Evolutionary conservation across 371 early-diverging fungal genomes (phyloP), one percentile per base, ranked within the genome.

Genomic region (Dichotomocladium elegans): DNA sequence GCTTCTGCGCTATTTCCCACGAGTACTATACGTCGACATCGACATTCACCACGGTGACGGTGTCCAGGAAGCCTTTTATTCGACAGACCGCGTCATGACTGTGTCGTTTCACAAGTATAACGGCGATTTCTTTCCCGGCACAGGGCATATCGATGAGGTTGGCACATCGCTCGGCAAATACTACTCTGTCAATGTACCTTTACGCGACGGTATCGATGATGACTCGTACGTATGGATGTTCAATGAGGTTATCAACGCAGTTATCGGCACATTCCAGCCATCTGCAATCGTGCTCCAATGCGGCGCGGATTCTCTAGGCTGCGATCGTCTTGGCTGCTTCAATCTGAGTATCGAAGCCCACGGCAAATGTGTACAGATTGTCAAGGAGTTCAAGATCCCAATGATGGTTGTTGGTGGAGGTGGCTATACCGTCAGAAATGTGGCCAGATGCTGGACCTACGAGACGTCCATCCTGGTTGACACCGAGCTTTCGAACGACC

Each of bases 41-140:
- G 98, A 97, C 64, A 88, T 95, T 51, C 98, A 97, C 68, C 98
- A 97, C 60, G 98, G 98, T 19, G 98, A 97, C 63, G 98, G 96
- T 34, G 98, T 97, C 3, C 95, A 93, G 55, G 93, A 97, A 67
- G 96, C 96, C 8, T 97, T 97, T 63, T 90, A 91, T 53, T 77
- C 82, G 15, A 88, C 90, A 6, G 92, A 95, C 57, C 81, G 96
- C 37, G 96, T 96, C 6, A 87, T 94, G 88, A 95, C 96, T 1
- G 88, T 94, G 9, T 90, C 91, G 2, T 90, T 95, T 59, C 98
- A 97, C 72, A 95, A 93, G 72, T 94, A 93, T 71, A 93, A 93
- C 50, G 94, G 92, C 31, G 89, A 87, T 24, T 98, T 91, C 66
- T 98, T 96, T 68, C 98, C 98, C 0, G 92, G 90, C 9, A 97